phyloP scores from a whole-genome alignment of 139 green algal species.

The Trebouxia sp. region DNA sequence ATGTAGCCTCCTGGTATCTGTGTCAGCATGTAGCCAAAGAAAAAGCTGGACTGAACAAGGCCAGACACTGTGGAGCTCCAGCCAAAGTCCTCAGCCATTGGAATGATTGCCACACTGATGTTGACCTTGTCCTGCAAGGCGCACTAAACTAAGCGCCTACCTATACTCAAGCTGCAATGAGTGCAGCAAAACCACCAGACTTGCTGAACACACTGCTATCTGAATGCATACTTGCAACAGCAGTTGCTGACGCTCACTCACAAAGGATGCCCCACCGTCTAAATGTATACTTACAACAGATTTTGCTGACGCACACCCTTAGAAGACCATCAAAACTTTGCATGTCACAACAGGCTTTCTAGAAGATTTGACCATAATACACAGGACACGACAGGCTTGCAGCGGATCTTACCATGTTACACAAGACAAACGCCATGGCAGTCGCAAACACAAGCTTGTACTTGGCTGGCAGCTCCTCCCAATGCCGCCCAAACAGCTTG shows the following conservation, averaged over 20 bases:
- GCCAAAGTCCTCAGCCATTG: conserved; percentile 93
- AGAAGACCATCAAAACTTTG: too few species aligned
- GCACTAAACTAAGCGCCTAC: too few species aligned
- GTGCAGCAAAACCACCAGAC: not conserved
- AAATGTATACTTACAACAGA: too few species aligned
- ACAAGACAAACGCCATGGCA: conserved; percentile 88
- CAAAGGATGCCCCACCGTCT: too few species aligned
- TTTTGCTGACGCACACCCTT: too few species aligned
- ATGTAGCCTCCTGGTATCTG: conserved; percentile 93
- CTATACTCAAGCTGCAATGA: too few species aligned
- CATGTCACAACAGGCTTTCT: too few species aligned
- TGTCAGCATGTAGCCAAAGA: conserved; percentile 79
- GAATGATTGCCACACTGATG: conserved; percentile 95
- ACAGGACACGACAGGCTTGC: not conserved
- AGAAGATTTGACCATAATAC: too few species aligned
- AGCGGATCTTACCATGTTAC: conserved; percentile 83
- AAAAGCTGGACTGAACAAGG: conserved; percentile 93
- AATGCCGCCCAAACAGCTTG: conserved; percentile 38
- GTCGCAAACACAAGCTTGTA: conserved; percentile 77
- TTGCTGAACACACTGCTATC: not conserved
- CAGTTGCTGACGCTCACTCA: too few species aligned
- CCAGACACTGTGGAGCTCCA: conserved; percentile 83
- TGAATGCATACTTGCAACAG: too few species aligned
- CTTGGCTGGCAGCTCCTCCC: conserved; percentile 63
- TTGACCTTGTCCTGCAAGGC: conserved; percentile 89